These are phyloP conservation scores for Mortierella sp. DNA, from an alignment of 371 early-diverging fungal genomes.

Conservation along the genomic window DNA sequence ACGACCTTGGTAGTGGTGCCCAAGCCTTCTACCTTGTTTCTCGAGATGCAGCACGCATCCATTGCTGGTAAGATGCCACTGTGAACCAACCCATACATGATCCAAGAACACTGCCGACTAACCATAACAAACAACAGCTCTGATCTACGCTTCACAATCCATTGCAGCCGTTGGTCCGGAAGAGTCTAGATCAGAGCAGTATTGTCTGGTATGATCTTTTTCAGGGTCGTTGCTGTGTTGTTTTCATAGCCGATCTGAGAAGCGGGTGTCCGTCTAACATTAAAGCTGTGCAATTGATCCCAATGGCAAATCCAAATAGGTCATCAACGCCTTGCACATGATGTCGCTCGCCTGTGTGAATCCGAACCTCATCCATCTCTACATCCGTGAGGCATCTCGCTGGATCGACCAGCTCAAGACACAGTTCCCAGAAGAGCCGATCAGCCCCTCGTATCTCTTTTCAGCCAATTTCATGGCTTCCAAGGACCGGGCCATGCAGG, in stretches of 20 bases:
- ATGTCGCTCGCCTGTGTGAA: slow-evolving; percentile 28
- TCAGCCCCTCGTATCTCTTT: slow-evolving; percentile 18
- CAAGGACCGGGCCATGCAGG: slow-evolving; percentile 32
- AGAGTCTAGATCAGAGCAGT: slow-evolving; percentile 8
- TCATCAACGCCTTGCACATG: slow-evolving; percentile 32
- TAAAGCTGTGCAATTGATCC: not conserved
- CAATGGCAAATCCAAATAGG: not conserved
- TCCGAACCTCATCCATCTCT: slow-evolving; percentile 21
- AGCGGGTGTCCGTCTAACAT: not conserved
- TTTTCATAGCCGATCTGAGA: not conserved
- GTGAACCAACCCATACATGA: not conserved
- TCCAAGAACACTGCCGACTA: not conserved
- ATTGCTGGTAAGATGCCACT: slow-evolving; percentile 18
- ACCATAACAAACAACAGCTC: not conserved
- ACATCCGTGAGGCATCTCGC: slow-evolving; percentile 26
- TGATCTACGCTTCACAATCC: slow-evolving; percentile 15
- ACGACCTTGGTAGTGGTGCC: slow-evolving; percentile 14
- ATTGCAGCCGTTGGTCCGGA: not conserved
- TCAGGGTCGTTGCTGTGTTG: not conserved
- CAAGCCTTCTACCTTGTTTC: slow-evolving; percentile 22
- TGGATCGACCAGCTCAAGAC: slow-evolving; percentile 26
- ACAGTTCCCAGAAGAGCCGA: slow-evolving; percentile 15
- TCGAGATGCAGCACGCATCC: slow-evolving; percentile 28
- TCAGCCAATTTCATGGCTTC: slow-evolving; percentile 12
- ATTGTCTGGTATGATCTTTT: slow-evolving; percentile 10